Base-by-base conservation (phyloP, 495 filamentous ascomycete species). In the Penicillium samsonianum region DNA sequence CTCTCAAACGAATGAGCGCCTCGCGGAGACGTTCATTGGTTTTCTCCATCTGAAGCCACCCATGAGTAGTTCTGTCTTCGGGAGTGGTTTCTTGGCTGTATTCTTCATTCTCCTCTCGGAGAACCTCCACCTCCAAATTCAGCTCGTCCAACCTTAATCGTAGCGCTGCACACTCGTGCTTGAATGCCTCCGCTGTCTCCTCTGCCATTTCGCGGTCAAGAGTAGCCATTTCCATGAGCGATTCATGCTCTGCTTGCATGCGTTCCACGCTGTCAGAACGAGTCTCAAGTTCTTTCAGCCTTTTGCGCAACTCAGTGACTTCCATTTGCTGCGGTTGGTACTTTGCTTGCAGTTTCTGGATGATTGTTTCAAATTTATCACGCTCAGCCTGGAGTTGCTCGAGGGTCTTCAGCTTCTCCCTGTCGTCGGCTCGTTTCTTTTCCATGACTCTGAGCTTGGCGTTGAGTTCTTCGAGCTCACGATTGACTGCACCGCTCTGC, bases 171-270 rank as follows among this genome's bases (percentile, higher is more conserved):
- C 92, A 78, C 70, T 98, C 94, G 2, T 83, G 80, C 67, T 89
- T 92, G 31, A 87, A 78, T 17, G 83, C 82, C 59, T 98, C 94
- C 6, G 89, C 87, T 35, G 84, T 90, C 67, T 98, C 93, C 70
- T 97, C 93, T 2, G 94, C 95, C 91, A 98, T 96, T 71, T 98
- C 93, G 16, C 91, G 81, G 66, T 98, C 94, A 19, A 98, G 76
- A 0, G 88, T 87, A 17, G 90, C 90, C 75, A 96, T 87, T 76
- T 98, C 95, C 72, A 96, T 74, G 16, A 87, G 78, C 6, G 85
- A 82, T 17, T 97, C 94, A 71, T 94, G 84, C 50, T 96, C 91
- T 0, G 86, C 88, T 65, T 92, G 87, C 20, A 88, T 75, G 14
- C 79, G 74, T 59, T 93, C 90, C 10, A 94, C 68, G 48, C 87